Conservation (phyloP, 495 filamentous ascomycete species). For the Elasticomyces elasticus region DNA sequence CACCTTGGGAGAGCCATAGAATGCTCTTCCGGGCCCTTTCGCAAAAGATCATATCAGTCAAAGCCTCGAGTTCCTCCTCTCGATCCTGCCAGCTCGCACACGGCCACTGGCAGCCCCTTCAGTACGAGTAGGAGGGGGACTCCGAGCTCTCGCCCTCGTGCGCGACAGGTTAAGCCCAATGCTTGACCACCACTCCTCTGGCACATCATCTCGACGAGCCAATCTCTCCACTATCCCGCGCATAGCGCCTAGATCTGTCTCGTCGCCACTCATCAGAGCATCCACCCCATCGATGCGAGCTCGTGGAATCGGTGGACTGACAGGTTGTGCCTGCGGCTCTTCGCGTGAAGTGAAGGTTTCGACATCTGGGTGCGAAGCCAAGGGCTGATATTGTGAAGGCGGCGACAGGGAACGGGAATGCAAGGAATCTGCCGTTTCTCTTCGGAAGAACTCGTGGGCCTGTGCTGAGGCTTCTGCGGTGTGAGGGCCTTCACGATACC, state of each 20-base stretch:
- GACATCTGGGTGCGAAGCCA: slow-evolving; percentile 35
- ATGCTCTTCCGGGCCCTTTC: no score
- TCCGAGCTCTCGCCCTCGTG: slow-evolving; percentile 10
- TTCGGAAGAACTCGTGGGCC: slow-evolving; percentile 15
- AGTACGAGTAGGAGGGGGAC: background rate
- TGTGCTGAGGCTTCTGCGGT: slow-evolving; percentile 4
- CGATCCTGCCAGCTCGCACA: slow-evolving; percentile 8
- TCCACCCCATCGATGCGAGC: slow-evolving; percentile 4
- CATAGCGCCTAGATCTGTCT: slow-evolving; percentile 50
- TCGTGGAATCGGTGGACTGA: slow-evolving; percentile 20
- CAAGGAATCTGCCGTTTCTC: slow-evolving; percentile 1
- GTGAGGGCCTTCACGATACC: background rate
- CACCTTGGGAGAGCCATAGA: no score
- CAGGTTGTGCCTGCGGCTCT: slow-evolving; percentile 20
- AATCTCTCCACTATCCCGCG: slow-evolving; percentile 57
- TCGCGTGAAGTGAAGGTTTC: slow-evolving; percentile 43
- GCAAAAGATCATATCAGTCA: background rate
- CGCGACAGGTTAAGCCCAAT: slow-evolving; percentile 54
- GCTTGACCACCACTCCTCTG: slow-evolving; percentile 67
- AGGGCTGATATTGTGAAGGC: slow-evolving; percentile 6
- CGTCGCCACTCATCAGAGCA: slow-evolving; percentile 15
- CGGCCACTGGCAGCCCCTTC: background rate
- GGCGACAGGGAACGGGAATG: background rate
- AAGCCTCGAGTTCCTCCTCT: slow-evolving; percentile 9
- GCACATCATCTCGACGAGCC: slow-evolving; percentile 57